Percentiles rank a stretch among this genome's conserved stretches.
Evolutionary conservation across 108 stramenopile species (phyloP).

Genomic region (Cyclotella choctawhatcheeana): DNA sequence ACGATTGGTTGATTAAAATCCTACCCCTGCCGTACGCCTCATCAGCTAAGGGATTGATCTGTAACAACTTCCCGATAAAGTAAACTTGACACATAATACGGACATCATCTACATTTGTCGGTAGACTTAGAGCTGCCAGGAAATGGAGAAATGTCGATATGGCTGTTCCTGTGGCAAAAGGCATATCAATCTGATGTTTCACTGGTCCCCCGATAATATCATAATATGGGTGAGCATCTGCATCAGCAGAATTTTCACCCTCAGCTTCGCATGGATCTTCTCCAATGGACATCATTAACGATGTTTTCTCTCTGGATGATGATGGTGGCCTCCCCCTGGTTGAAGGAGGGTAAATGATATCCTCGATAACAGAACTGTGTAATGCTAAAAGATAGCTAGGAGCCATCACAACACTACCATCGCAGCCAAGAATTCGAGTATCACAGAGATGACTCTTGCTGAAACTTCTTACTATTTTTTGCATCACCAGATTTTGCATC

Average conservation of each 20-base stretch:
- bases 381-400: conserved; percentile 21
- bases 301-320: no score
- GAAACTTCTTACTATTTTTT: conserved; percentile 24
- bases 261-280: conserved; percentile 12
- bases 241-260: no score
- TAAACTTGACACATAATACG: conserved; percentile 28
- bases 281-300: conserved; percentile 1
- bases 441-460: conserved; percentile 32
- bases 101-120: conserved; percentile 4
- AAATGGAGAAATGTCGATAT: conserved; percentile 22
- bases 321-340: no score
- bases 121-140: conserved; percentile 20
- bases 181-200: conserved; percentile 10
- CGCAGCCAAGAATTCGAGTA: conserved; percentile 19
- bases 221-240: no score
- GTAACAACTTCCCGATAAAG: conserved; percentile 5
- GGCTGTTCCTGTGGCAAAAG: conserved; percentile 24
- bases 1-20: conserved; percentile 13
- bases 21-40: conserved; percentile 17
- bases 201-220: no score
- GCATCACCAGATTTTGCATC: conserved; percentile 8
- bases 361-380: conserved; percentile 23
- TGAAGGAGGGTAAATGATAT: not conserved
- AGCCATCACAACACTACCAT: conserved; percentile 6
- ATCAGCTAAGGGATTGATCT: conserved; percentile 9